These are phyloP conservation scores for Fomitiporia mediterranea DNA, from an alignment of 1,284 basidiomycete genomes.

Conservation along the genomic window DNA sequence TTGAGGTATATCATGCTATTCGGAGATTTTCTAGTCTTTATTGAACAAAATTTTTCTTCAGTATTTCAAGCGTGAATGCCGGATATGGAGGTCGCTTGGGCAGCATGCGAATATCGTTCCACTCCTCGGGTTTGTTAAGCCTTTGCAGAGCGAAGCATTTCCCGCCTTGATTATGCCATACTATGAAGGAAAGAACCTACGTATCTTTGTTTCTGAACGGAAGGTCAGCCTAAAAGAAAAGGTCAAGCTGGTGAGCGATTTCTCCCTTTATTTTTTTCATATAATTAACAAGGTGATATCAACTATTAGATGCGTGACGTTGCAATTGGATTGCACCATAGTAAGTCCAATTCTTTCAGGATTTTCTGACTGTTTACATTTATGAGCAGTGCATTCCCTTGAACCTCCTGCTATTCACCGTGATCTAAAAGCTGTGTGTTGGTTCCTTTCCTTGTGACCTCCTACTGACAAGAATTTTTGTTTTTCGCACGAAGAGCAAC, in stretches of 20 bases:
- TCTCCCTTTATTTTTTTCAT: too few species aligned
- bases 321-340: background rate
- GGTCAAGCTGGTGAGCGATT: background rate
- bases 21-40: background rate
- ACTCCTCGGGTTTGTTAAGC: background rate
- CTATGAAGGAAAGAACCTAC: background rate
- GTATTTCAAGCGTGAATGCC: conserved; percentile 2
- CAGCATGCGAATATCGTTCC: conserved; percentile 5
- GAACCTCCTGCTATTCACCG: background rate
- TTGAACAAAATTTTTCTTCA: background rate
- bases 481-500: too few species aligned
- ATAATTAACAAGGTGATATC: background rate
- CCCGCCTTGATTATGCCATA: background rate
- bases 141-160: background rate
- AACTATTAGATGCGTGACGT: background rate
- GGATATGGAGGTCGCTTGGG: conserved; percentile 1
- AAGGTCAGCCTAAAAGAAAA: background rate
- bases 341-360: background rate
- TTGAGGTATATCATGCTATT: background rate
- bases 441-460: too few species aligned
- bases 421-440: background rate
- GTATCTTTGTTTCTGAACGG: background rate
- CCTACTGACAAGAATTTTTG: too few species aligned
- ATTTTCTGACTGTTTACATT: background rate
- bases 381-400: background rate